These are phyloP conservation scores for Jaminaea rosea DNA, from an alignment of 1,284 basidiomycete genomes.

Conservation along the genomic window DNA sequence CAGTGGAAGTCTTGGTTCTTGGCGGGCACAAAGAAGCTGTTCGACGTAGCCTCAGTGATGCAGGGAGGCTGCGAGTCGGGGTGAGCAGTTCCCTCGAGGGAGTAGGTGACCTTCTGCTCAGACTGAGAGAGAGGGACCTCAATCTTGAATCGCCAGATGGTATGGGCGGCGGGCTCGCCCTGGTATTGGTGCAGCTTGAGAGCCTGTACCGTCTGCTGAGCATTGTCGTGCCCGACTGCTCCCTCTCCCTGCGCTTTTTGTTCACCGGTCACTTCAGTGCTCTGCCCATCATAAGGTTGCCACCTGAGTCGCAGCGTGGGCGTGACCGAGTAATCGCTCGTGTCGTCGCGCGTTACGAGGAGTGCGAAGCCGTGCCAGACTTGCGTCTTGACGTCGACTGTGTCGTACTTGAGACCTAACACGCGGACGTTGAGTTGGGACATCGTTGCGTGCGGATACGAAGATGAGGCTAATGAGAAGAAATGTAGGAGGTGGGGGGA, in stretches of 20 bases:
- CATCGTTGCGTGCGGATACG: too few relatives aligned
- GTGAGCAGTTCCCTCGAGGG: conserved; percentile 41
- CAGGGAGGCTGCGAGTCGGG: conserved; percentile 20
- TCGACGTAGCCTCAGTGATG: conserved; percentile 51
- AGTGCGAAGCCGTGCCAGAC: conserved; percentile 61
- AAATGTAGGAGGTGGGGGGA: too few relatives aligned
- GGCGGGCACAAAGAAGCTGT: conserved; percentile 77
- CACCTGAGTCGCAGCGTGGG: conserved; percentile 64
- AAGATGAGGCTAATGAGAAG: too few relatives aligned
- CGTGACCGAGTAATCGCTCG: conserved; percentile 51
- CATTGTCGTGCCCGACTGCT: not conserved
- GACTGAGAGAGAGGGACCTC: conserved; percentile 64
- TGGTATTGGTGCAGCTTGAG: conserved; percentile 73
- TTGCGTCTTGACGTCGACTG: conserved; percentile 58
- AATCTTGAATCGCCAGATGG: conserved; percentile 91
- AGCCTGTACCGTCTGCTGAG: conserved; percentile 48
- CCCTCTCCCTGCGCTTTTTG: not conserved
- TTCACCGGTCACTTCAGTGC: not conserved
- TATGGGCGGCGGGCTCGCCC: conserved; percentile 62
- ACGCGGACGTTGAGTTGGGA: not conserved
- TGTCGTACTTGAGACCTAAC: conserved; percentile 74
- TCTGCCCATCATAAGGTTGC: conserved; percentile 30
- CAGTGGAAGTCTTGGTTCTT: conserved; percentile 77
- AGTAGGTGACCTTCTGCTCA: conserved; percentile 72
- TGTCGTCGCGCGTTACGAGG: conserved; percentile 57